Percentiles rank a stretch among this genome's conserved stretches.
These are phyloP conservation scores for Hyaloscypha finlandica DNA, from an alignment of 495 filamentous ascomycete species.

Conservation along the genomic window DNA sequence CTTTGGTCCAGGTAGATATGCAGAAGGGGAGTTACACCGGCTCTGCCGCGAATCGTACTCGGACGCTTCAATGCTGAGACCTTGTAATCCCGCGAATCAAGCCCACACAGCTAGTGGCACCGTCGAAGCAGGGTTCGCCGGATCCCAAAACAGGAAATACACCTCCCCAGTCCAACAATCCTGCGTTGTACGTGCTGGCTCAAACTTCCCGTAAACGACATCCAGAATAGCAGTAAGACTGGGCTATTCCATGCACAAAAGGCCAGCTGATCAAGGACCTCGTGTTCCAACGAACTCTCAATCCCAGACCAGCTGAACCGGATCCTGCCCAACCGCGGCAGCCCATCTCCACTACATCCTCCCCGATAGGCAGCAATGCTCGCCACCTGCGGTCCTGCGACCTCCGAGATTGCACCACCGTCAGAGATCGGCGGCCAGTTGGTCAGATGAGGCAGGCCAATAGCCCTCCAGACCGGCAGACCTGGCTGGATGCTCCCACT, in stretches of 20 bases:
- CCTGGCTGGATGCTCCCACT: no score
- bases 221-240: slow-evolving; percentile 16
- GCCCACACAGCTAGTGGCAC: neutral
- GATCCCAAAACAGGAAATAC: slow-evolving; percentile 11
- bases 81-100: slow-evolving; percentile 15
- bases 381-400: neutral
- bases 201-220: slow-evolving; percentile 8
- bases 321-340: slow-evolving; percentile 8
- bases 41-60: neutral
- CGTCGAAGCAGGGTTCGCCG: slow-evolving; percentile 3
- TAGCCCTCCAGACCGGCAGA: no score
- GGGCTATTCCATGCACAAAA: slow-evolving; percentile 1
- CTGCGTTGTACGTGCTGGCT: neutral
- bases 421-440: no score
- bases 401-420: neutral
- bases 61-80: slow-evolving; percentile 12
- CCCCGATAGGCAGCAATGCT: neutral
- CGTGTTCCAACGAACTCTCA: neutral
- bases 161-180: slow-evolving; percentile 1
- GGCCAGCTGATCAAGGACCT: slow-evolving; percentile 11
- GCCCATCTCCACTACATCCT: slow-evolving; percentile 14
- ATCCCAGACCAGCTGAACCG: slow-evolving; percentile 13
- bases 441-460: no score
- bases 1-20: slow-evolving; percentile 8
- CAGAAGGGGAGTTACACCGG: slow-evolving; percentile 4